phyloP scores from a whole-genome alignment of 441 rosid species.

The Populus hybrid region DNA sequence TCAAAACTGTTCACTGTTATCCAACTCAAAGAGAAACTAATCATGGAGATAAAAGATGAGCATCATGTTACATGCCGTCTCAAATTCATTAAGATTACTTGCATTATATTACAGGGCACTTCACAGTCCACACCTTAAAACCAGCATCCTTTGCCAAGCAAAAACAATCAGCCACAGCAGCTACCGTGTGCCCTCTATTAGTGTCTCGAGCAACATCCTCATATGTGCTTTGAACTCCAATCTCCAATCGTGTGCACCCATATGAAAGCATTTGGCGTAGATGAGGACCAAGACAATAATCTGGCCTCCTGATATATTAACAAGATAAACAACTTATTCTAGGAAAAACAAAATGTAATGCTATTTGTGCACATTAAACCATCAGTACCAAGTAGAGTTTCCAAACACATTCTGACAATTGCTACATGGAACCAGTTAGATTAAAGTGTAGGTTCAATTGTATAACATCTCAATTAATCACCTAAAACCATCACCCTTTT shows the following conservation, averaged over 20 bases:
- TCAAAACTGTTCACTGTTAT: not conserved
- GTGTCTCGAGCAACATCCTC: constrained; percentile 99
- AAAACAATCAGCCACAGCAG: constrained; percentile 99
- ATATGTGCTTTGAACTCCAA: constrained; percentile 99
- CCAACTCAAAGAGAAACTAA: not conserved
- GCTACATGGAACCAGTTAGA: not conserved
- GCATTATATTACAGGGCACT: not conserved
- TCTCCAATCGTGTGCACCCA: constrained; percentile 97
- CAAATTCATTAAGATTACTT: not conserved
- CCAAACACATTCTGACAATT: not conserved
- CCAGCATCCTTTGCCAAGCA: constrained; percentile 98
- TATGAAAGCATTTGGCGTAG: constrained; percentile 94
- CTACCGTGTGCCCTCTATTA: constrained; percentile 97
- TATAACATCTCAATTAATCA: not conserved
- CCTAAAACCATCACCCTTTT: not conserved
- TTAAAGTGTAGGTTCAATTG: not conserved
- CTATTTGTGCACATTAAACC: constrained; percentile 1
- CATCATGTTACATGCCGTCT: not conserved
- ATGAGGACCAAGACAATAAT: constrained; percentile 98
- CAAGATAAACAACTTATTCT: constrained; percentile 9
- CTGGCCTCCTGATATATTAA: constrained; percentile 77
- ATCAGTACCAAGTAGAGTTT: not conserved
- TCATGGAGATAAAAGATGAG: not conserved
- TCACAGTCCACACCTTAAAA: constrained; percentile 61
- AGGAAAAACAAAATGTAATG: constrained; percentile 1